These are phyloP conservation scores for Asterella californica DNA, from an alignment of 225 moss, liverwort and hornwort species.

Conservation along the genomic window DNA sequence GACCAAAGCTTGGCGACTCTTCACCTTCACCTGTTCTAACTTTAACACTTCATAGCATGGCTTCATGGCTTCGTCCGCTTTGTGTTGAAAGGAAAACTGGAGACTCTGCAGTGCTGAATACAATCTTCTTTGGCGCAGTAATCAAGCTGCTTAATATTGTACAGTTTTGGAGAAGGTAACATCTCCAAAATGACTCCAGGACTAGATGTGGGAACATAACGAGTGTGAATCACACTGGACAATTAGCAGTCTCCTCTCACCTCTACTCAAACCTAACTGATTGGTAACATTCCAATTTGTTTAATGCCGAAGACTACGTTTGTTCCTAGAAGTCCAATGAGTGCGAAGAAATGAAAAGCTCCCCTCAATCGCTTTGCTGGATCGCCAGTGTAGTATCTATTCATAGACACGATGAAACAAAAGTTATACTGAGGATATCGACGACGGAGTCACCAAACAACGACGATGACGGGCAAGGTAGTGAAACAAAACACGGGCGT, in stretches of 20 bases:
- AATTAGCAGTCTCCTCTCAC: background rate
- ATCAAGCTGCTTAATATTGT: background rate
- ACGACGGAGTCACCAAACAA: background rate
- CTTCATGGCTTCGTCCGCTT: background rate
- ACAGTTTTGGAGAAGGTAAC: background rate
- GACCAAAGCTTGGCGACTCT: no score
- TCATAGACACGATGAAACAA: background rate
- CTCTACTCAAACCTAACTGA: background rate
- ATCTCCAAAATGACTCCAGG: no score
- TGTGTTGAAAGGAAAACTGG: background rate
- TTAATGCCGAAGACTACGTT: constrained; percentile 52
- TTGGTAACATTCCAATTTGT: constrained; percentile 23
- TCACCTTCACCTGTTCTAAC: no score
- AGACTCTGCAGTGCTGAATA: background rate
- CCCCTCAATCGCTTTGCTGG: constrained; percentile 58
- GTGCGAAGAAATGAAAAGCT: constrained; percentile 46
- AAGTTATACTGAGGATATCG: background rate
- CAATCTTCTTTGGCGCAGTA: background rate
- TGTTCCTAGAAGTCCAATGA: constrained; percentile 52
- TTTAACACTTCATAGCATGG: no score
- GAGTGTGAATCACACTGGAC: background rate
- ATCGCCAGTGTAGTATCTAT: constrained; percentile 78
- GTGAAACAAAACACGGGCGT: background rate
- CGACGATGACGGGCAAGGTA: background rate
- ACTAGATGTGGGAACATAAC: background rate